Percentiles rank a stretch among this genome's conserved stretches.
phyloP scores from a whole-genome alignment of 352 stramenopile species.

The Phytophthora pseudosyringae region DNA sequence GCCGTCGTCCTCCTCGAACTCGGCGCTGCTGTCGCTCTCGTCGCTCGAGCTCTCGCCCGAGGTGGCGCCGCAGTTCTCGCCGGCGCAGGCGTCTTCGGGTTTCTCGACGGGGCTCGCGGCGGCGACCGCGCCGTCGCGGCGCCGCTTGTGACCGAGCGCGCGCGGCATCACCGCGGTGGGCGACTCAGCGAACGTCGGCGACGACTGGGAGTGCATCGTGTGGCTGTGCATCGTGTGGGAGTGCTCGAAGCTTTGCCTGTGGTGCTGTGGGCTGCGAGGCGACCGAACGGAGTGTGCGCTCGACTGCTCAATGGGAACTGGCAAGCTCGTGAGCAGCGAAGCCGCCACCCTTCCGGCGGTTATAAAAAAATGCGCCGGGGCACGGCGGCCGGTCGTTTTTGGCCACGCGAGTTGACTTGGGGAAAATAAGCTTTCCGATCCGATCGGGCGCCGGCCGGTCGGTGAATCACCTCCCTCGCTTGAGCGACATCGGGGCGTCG shows the following conservation, averaged over 20 bases:
- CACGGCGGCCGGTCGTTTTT: constrained; percentile 40
- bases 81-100: neutral
- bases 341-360: constrained; percentile 29
- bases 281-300: constrained; percentile 11
- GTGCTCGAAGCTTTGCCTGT: neutral
- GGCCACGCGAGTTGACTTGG: constrained; percentile 2
- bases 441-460: constrained; percentile 28
- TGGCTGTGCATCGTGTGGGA: constrained; percentile 15
- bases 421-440: constrained; percentile 33
- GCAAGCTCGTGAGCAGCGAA: constrained; percentile 17
- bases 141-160: constrained; percentile 36
- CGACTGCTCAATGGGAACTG: constrained; percentile 41
- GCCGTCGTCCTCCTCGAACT: constrained; percentile 6
- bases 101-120: neutral
- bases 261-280: neutral
- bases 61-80: constrained; percentile 31
- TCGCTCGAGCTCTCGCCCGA: constrained; percentile 45
- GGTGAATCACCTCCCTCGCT: constrained; percentile 12
- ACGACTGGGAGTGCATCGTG: constrained; percentile 11
- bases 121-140: constrained; percentile 20
- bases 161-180: neutral
- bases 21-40: constrained; percentile 28
- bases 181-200: neutral
- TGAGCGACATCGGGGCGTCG: constrained; percentile 23
- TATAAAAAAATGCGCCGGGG: constrained; percentile 44